These are phyloP conservation scores for Sechiopsis laciniata DNA, from an alignment of 306 rosid genomes.

Conservation along the genomic window DNA sequence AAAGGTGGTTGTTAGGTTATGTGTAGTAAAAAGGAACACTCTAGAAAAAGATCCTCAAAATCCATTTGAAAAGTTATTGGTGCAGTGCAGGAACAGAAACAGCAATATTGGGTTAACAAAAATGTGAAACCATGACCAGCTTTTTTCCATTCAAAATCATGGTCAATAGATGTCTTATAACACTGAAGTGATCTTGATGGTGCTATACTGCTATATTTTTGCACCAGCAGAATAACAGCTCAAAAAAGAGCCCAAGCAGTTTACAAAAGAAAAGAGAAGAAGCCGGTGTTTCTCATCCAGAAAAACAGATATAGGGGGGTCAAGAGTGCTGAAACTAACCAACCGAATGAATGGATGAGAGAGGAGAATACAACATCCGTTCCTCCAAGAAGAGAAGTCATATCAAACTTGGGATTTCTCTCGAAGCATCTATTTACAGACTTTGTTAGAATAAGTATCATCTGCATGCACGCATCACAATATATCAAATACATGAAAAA, in stretches of 20 bases:
- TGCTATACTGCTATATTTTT: not conserved
- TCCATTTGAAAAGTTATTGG: not conserved
- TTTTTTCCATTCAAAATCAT: constrained; percentile 5
- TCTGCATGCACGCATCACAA: constrained; percentile 51
- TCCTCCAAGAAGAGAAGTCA: constrained; percentile 96
- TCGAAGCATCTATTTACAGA: constrained; percentile 86
- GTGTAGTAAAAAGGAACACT: not conserved
- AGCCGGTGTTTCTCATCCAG: constrained; percentile 11
- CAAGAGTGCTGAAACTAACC: constrained; percentile 68
- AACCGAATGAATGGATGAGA: constrained; percentile 79
- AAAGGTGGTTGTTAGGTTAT: not conserved
- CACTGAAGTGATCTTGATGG: not conserved
- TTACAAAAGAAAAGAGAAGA: constrained; percentile 2
- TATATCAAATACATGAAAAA: constrained; percentile 24
- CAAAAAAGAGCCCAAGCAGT: constrained; percentile 1
- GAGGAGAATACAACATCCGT: constrained; percentile 93
- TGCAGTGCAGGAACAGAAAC: not conserved
- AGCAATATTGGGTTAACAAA: not conserved
- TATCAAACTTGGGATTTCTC: constrained; percentile 97
- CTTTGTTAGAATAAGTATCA: constrained; percentile 87
- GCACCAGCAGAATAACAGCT: constrained; percentile 10
- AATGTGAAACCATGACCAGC: not conserved
- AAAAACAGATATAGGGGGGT: constrained; percentile 19
- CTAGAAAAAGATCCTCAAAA: not conserved
- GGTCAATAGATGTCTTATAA: constrained; percentile 11